These are phyloP conservation scores for Aaosphaeria arxii DNA, from an alignment of 2,329 filamentous ascomycete genomes.

Conservation along the genomic window DNA sequence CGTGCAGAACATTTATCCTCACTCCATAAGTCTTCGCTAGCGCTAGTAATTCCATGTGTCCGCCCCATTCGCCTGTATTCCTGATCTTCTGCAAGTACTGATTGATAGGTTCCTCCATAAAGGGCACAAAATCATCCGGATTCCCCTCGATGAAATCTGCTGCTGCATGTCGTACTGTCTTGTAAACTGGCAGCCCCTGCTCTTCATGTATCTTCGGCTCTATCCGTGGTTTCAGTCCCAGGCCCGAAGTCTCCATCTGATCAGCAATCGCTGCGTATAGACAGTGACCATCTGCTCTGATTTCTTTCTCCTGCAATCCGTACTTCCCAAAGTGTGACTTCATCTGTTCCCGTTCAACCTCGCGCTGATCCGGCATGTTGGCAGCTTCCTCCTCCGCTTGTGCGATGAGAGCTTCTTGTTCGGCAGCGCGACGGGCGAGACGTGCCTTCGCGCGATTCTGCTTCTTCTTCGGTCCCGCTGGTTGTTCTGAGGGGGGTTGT, in stretches of 20 bases:
- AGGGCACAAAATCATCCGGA: conserved; percentile 78
- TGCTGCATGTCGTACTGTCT: conserved; percentile 65
- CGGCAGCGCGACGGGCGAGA: conserved; percentile 82
- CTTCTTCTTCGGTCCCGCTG: conserved; percentile 56
- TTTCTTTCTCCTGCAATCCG: conserved; percentile 70
- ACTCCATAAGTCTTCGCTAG: conserved; percentile 77
- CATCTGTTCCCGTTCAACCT: conserved; percentile 57
- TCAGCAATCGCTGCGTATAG: conserved; percentile 89
- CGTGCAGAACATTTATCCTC: conserved; percentile 79
- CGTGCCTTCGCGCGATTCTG: conserved; percentile 90
- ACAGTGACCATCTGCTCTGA: conserved; percentile 90
- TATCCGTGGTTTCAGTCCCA: conserved; percentile 35
- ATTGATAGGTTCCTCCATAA: conserved; percentile 77
- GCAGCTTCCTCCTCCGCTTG: conserved; percentile 73
- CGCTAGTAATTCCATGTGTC: conserved; percentile 84
- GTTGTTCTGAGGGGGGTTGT: conserved; percentile 2
- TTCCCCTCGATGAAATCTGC: conserved; percentile 74
- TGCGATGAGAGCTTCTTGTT: conserved; percentile 67
- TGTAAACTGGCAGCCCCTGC: conserved; percentile 50
- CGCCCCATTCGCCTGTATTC: conserved; percentile 93
- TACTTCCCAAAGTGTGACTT: conserved; percentile 61
- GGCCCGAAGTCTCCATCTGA: conserved; percentile 59
- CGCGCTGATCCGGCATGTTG: conserved; percentile 36
- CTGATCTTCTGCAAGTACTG: conserved; percentile 73
- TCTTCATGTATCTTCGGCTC: conserved; percentile 19